phyloP scores from a whole-genome alignment of 768 basidiomycete genomes.

The Rhodotorula taiwanensis region DNA sequence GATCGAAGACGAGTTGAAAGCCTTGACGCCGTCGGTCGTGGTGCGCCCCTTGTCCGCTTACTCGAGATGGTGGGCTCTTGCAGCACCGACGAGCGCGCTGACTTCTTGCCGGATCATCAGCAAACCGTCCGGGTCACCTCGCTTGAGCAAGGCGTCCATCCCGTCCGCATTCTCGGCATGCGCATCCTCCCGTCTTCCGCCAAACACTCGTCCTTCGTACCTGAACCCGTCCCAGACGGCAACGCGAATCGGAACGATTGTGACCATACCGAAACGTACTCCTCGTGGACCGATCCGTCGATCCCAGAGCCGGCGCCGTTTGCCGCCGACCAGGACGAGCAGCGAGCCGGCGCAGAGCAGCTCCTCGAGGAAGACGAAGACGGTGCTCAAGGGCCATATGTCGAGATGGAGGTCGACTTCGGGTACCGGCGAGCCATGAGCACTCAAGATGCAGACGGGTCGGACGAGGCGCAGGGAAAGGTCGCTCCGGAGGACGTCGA shows the following conservation, averaged over 20 bases:
- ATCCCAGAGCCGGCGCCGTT: neutral
- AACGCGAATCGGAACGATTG: too few relatives aligned
- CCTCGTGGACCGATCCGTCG: neutral
- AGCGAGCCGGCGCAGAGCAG: neutral
- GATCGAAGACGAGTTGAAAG: constrained; percentile 16
- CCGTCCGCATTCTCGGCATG: constrained; percentile 8
- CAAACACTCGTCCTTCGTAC: too few relatives aligned
- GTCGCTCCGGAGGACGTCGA: neutral
- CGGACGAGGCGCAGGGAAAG: neutral
- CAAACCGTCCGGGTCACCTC: constrained; percentile 10
- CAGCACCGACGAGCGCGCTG: neutral
- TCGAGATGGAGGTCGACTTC: constrained; percentile 16
- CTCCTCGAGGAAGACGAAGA: neutral
- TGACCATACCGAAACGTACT: too few relatives aligned
- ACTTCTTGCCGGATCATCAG: neutral
- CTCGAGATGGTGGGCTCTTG: too few relatives aligned
- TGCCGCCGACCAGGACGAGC: constrained; percentile 1
- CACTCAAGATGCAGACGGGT: too few relatives aligned
- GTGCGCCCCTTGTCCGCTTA: constrained; percentile 1
- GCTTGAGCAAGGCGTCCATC: constrained; percentile 5
- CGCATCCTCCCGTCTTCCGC: constrained; percentile 8
- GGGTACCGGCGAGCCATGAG: constrained; percentile 1
- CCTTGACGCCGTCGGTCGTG: neutral
- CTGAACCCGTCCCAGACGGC: too few relatives aligned
- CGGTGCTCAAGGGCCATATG: neutral